Evolutionary conservation across 169 alveolate species (phyloP).

Genomic region (Eimeria praecox): DNA sequence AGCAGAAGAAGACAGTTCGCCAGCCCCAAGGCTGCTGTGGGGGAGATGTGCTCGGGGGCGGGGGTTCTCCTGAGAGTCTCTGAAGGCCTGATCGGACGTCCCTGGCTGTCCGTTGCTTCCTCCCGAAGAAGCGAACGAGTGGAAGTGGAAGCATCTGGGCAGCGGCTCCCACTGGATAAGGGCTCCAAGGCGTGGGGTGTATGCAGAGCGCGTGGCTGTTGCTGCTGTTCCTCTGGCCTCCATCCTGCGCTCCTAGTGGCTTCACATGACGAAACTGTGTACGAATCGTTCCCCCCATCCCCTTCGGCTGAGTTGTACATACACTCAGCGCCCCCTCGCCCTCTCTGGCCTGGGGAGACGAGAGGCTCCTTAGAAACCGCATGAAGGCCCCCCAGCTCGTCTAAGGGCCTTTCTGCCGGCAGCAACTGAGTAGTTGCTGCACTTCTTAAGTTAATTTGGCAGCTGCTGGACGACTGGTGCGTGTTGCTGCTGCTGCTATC

Average conservation of each 20-base stretch:
- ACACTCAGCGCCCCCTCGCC: not conserved
- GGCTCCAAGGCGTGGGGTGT: not conserved
- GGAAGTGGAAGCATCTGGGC: not conserved
- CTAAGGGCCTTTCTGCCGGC: conserved; percentile 2
- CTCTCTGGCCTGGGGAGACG: not conserved
- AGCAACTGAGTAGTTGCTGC: conserved; percentile 20
- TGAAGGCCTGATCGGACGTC: not conserved
- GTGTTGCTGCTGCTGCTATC: conserved; percentile 7
- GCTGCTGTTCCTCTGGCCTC: not conserved
- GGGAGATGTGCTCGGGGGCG: conserved; percentile 2
- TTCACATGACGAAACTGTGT: not conserved
- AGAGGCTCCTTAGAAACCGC: not conserved
- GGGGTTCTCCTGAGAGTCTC: not conserved
- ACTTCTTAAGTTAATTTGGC: not conserved
- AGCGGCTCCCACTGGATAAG: not conserved
- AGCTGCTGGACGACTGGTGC: conserved; percentile 4
- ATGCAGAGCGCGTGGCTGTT: not conserved
- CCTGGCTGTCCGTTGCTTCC: not conserved
- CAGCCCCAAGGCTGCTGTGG: conserved; percentile 14
- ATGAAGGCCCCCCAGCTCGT: not conserved
- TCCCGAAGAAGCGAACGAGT: not conserved
- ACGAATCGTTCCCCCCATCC: not conserved
- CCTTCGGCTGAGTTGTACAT: conserved; percentile 5
- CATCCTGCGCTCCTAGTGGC: not conserved
- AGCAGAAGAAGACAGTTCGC: conserved; percentile 27